These are phyloP conservation scores for Madurella fahalii DNA, from an alignment of 2,329 filamentous ascomycete species.

Conservation along the genomic window DNA sequence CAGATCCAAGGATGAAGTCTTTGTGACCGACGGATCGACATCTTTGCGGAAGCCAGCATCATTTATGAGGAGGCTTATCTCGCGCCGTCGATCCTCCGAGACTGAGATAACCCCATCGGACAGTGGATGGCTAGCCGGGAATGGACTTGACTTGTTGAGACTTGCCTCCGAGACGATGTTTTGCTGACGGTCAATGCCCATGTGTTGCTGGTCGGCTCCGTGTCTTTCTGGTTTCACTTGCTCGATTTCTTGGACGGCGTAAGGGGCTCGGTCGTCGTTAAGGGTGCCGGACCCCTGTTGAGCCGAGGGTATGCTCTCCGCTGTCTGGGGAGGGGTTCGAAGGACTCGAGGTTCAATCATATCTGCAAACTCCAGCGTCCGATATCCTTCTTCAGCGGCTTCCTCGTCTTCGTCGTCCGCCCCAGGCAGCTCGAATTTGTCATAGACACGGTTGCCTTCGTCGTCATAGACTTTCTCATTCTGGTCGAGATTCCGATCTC, in stretches of 20 bases:
- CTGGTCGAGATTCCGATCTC: conserved; percentile 57
- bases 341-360: conserved; percentile 67
- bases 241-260: not conserved
- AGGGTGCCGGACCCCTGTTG: not conserved
- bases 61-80: conserved; percentile 43
- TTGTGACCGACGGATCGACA: conserved; percentile 36
- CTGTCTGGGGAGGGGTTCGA: conserved; percentile 34
- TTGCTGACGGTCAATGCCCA: conserved; percentile 4
- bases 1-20: conserved; percentile 17
- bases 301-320: not conserved
- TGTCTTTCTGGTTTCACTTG: not conserved
- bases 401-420: conserved; percentile 52
- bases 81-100: conserved; percentile 32
- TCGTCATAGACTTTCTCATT: conserved; percentile 60
- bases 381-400: conserved; percentile 56
- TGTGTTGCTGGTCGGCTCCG: not conserved
- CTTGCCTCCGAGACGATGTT: conserved; percentile 26
- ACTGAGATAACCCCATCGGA: conserved; percentile 25
- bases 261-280: not conserved
- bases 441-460: conserved; percentile 67
- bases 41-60: conserved; percentile 46
- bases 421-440: conserved; percentile 70
- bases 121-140: conserved; percentile 5
- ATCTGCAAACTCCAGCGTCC: conserved; percentile 57
- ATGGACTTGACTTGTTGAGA: conserved; percentile 8